Conservation (phyloP, 2,329 filamentous ascomycete genomes). For the Hymenoscyphus linearis region DNA sequence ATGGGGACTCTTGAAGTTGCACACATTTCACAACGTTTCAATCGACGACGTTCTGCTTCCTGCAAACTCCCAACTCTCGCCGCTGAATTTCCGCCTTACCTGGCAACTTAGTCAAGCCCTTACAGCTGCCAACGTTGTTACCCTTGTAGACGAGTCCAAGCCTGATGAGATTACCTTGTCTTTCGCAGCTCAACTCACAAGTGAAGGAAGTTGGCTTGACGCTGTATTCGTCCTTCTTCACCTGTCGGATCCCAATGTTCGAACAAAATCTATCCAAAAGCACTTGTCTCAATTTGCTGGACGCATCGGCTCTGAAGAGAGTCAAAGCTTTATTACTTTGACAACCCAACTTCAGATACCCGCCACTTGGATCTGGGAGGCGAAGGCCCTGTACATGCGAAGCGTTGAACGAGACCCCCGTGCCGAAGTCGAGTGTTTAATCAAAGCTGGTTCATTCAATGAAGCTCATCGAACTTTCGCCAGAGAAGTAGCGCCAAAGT, state of each 20-base stretch:
- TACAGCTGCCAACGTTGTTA: conserved; percentile 42
- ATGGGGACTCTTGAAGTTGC: conserved; percentile 82
- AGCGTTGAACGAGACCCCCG: conserved; percentile 63
- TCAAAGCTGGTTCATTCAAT: conserved; percentile 68
- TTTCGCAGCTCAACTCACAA: conserved; percentile 59
- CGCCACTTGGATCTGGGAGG: conserved; percentile 75
- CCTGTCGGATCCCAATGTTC: conserved; percentile 57
- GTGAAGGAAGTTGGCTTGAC: conserved; percentile 60
- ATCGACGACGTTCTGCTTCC: conserved; percentile 70
- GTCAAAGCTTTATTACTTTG: conserved; percentile 53
- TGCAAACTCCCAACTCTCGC: conserved; percentile 69
- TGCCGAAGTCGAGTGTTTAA: conserved; percentile 71
- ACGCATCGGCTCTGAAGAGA: conserved; percentile 54
- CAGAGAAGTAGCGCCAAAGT: conserved; percentile 71
- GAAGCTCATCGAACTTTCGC: conserved; percentile 84
- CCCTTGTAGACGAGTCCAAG: conserved; percentile 48
- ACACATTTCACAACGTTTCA: conserved; percentile 54
- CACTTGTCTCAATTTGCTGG: conserved; percentile 69
- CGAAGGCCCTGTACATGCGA: conserved; percentile 78
- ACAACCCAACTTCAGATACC: conserved; percentile 66
- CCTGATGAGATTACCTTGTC: conserved; percentile 61
- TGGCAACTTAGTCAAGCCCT: conserved; percentile 81
- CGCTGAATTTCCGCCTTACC: conserved; percentile 67
- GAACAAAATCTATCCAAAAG: conserved; percentile 64
- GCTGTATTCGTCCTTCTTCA: conserved; percentile 75